These are phyloP conservation scores for Mycocentrospora acerina DNA, from an alignment of 2,329 filamentous ascomycete genomes.

Conservation along the genomic window DNA sequence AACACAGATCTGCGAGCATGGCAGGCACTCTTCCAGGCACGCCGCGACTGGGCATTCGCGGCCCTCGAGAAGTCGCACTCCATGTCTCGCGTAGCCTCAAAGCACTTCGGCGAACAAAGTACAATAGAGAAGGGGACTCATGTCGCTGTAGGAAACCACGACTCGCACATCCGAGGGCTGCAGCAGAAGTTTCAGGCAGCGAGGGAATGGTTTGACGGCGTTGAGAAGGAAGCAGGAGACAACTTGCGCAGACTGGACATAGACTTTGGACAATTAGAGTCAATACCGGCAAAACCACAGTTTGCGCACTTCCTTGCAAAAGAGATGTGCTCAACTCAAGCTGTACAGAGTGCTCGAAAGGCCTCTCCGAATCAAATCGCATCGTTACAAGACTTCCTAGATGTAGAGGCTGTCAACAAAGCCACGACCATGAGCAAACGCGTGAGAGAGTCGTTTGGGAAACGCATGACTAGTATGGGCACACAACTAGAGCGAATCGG, in stretches of 20 bases:
- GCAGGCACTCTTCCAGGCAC: slow-evolving; percentile 80
- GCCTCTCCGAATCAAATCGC: slow-evolving; percentile 18
- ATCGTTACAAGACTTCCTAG: slow-evolving; percentile 61
- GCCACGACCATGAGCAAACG: slow-evolving; percentile 68
- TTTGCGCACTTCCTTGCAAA: slow-evolving; percentile 58
- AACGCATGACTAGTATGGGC: slow-evolving; percentile 48
- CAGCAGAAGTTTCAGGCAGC: slow-evolving; percentile 72
- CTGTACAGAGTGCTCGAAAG: slow-evolving; percentile 24
- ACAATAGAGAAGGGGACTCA: slow-evolving; percentile 78
- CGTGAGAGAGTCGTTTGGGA: slow-evolving; percentile 65
- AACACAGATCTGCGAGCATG: slow-evolving; percentile 82
- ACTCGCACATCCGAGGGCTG: slow-evolving; percentile 70
- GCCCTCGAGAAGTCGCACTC: slow-evolving; percentile 68
- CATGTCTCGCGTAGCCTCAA: slow-evolving; percentile 63
- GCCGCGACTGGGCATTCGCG: slow-evolving; percentile 75
- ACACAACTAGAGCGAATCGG: slow-evolving; percentile 45
- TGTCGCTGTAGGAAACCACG: slow-evolving; percentile 82
- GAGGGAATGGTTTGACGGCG: slow-evolving; percentile 68
- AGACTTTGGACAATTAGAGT: slow-evolving; percentile 65
- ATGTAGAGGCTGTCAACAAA: slow-evolving; percentile 69
- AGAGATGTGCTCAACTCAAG: slow-evolving; percentile 31
- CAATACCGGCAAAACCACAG: slow-evolving; percentile 63
- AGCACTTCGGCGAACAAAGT: slow-evolving; percentile 71
- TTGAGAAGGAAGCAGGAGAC: slow-evolving; percentile 67
- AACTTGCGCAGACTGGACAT: slow-evolving; percentile 68